These are phyloP conservation scores for Boechera divaricarpa DNA, from an alignment of 345 rosid species.

Conservation along the genomic window DNA sequence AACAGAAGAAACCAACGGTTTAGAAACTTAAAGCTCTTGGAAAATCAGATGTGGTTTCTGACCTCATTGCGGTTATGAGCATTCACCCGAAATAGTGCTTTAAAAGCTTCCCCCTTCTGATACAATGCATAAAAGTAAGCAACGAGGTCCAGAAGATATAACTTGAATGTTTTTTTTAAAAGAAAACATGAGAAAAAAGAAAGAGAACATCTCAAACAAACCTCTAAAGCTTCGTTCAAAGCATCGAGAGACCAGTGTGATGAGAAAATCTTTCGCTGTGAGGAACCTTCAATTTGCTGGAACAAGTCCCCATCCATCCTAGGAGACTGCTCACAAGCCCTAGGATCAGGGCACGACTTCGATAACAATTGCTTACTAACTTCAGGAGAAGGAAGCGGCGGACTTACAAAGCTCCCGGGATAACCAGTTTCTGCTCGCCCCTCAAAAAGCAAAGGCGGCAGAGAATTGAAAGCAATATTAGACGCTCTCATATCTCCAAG, in stretches of 20 bases:
- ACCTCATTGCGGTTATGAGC: constrained; percentile 89
- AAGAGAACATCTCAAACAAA: constrained; percentile 43
- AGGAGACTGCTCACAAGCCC: constrained; percentile 46
- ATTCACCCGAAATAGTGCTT: constrained; percentile 74
- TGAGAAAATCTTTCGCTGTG: constrained; percentile 50
- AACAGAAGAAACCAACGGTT: constrained; percentile 21
- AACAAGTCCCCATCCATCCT: constrained; percentile 43
- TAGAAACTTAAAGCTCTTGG: neutral
- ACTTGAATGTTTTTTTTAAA: neutral
- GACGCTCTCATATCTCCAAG: constrained; percentile 46
- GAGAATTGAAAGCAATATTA: constrained; percentile 56
- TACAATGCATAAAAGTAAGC: constrained; percentile 33
- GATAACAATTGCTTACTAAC: constrained; percentile 45
- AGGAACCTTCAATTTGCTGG: constrained; percentile 42
- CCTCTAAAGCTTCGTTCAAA: constrained; percentile 71
- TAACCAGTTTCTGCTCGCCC: constrained; percentile 32
- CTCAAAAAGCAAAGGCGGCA: constrained; percentile 67
- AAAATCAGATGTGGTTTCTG: constrained; percentile 36
- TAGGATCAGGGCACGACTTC: constrained; percentile 57
- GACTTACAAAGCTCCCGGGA: constrained; percentile 20
- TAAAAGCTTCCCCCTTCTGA: constrained; percentile 81
- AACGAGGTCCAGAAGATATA: neutral
- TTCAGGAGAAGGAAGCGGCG: constrained; percentile 37
- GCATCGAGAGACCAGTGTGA: constrained; percentile 67
- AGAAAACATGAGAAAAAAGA: neutral